phyloP scores from a whole-genome alignment of 225 moss, liverwort and hornwort genomes.

The Lunularia cruciata region DNA sequence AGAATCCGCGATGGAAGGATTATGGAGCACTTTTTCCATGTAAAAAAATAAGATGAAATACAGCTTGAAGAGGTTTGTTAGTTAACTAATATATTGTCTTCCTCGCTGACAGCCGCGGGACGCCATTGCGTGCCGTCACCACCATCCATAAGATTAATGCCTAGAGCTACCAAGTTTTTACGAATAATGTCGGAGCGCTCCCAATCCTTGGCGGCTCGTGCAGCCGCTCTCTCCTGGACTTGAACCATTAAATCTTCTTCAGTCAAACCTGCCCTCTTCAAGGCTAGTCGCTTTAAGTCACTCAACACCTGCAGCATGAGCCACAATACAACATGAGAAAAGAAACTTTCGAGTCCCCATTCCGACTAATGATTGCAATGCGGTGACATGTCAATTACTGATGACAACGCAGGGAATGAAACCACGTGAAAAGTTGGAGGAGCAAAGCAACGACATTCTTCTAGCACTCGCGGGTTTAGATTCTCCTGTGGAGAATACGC shows the following conservation, averaged over 20 bases:
- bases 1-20: too few relatives aligned
- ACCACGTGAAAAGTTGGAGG: too few relatives aligned
- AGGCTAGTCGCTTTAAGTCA: slow-evolving; percentile 66
- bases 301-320: slow-evolving; percentile 53
- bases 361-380: too few relatives aligned
- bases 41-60: background rate
- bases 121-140: slow-evolving; percentile 96
- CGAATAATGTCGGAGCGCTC: slow-evolving; percentile 85
- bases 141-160: slow-evolving; percentile 97
- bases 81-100: slow-evolving; percentile 3
- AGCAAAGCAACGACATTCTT: too few relatives aligned
- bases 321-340: too few relatives aligned
- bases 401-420: too few relatives aligned
- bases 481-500: too few relatives aligned
- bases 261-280: slow-evolving; percentile 83
- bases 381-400: too few relatives aligned
- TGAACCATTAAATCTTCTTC: slow-evolving; percentile 59
- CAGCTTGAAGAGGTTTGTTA: background rate
- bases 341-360: too few relatives aligned
- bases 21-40: too few relatives aligned
- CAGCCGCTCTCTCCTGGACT: slow-evolving; percentile 74
- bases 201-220: slow-evolving; percentile 84
- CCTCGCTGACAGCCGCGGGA: slow-evolving; percentile 42
- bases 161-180: slow-evolving; percentile 69
- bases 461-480: too few relatives aligned